Evolutionary conservation across 116 monocot genomes (phyloP).

Genomic region (Zostera marina): DNA sequence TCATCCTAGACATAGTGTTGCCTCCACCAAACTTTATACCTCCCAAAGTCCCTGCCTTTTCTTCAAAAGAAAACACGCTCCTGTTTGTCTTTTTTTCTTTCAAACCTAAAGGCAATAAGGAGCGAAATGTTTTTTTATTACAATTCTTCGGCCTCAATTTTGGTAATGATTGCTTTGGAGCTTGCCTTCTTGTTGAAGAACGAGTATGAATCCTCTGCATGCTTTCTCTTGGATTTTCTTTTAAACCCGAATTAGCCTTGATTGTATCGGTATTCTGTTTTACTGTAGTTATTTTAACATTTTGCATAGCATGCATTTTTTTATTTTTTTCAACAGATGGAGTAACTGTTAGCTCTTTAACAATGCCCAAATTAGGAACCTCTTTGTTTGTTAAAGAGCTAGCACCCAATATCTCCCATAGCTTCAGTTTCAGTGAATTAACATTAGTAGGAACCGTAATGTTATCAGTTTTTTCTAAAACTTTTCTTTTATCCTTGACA

Average conservation of each 20-base stretch:
- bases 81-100: constrained; percentile 8
- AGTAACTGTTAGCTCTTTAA: constrained; percentile 11
- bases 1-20: constrained; percentile 13
- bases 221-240: constrained; percentile 23
- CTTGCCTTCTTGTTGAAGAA: constrained; percentile 30
- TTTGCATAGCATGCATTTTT: constrained; percentile 8
- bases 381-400: constrained; percentile 30
- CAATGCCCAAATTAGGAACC: constrained; percentile 4
- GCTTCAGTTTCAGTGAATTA: constrained; percentile 39
- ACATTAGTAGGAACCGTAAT: constrained; percentile 10
- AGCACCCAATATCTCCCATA: constrained; percentile 64
- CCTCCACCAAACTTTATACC: constrained; percentile 9
- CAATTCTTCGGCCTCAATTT: constrained; percentile 10
- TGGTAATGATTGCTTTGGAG: constrained; percentile 13
- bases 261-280: constrained; percentile 58
- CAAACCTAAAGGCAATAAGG: constrained; percentile 10
- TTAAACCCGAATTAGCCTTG: constrained; percentile 37
- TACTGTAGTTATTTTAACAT: constrained; percentile 6
- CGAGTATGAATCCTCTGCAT: constrained; percentile 44
- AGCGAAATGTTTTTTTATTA: constrained; percentile 20
- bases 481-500: constrained; percentile 8
- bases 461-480: constrained; percentile 1
- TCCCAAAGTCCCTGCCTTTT: constrained; percentile 21
- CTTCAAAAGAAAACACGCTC: constrained; percentile 41
- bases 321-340: constrained; percentile 7